These are phyloP conservation scores for Tanacetum coccineum DNA, from an alignment of 129 eudicot genomes.

Conservation along the genomic window DNA sequence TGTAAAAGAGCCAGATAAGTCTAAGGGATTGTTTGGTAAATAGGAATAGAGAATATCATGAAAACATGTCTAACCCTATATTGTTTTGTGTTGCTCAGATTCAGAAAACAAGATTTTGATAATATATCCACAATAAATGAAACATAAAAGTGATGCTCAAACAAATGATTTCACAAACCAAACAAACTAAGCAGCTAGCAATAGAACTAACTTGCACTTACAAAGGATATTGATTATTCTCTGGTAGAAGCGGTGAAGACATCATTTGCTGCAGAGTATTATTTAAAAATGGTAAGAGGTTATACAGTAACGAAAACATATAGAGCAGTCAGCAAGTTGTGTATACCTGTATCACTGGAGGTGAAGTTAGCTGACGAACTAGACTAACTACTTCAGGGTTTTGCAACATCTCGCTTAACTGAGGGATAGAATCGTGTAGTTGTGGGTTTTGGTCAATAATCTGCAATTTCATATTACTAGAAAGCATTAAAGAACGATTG, in stretches of 20 bases:
- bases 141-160: conserved; percentile 17
- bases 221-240: conserved; percentile 53
- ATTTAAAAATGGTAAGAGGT: neutral
- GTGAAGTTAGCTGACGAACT: conserved; percentile 47
- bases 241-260: conserved; percentile 61
- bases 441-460: conserved; percentile 60
- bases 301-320: neutral
- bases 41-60: too few species aligned
- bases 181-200: neutral
- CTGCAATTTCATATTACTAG: conserved; percentile 29
- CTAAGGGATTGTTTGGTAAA: too few species aligned
- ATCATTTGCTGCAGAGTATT: conserved; percentile 58
- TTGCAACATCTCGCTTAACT: conserved; percentile 70
- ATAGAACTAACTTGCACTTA: conserved; percentile 37
- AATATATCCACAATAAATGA: conserved; percentile 37
- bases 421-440: conserved; percentile 67
- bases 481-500: neutral
- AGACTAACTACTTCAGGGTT: conserved; percentile 37
- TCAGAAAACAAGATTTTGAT: too few species aligned
- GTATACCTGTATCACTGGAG: conserved; percentile 80
- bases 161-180: neutral
- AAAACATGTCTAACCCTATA: conserved; percentile 53
- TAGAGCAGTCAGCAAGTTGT: neutral
- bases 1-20: too few species aligned
- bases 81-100: conserved; percentile 29